Percentiles rank a stretch among this genome's conserved stretches.
Evolutionary conservation across 345 rosid genomes (phyloP).

Genomic region (Syzygium aromaticum): DNA sequence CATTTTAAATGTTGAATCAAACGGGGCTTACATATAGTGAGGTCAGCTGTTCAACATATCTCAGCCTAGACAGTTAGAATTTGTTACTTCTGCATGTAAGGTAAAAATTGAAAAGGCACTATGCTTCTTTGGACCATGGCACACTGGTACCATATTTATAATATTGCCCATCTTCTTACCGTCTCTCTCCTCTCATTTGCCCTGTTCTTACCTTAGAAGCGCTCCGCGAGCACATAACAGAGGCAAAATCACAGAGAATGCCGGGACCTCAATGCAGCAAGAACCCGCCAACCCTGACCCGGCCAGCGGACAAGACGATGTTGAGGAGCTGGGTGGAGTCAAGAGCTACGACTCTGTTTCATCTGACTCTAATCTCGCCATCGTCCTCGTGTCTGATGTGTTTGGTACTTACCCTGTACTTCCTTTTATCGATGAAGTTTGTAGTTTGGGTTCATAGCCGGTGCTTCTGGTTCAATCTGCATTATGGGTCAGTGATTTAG

Average conservation of each 20-base stretch:
- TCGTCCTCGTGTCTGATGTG: slow-evolving; percentile 55
- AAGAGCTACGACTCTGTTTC: slow-evolving; percentile 55
- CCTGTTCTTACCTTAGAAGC: neutral
- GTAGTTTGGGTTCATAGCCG: neutral
- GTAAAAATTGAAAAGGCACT: no score
- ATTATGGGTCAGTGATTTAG: neutral
- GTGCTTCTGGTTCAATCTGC: neutral
- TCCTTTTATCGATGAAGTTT: neutral
- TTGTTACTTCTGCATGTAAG: no score
- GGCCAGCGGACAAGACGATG: slow-evolving; percentile 42
- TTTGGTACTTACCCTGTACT: slow-evolving; percentile 13
- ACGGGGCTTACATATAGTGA: no score
- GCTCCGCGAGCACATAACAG: neutral
- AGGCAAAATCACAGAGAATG: slow-evolving; percentile 17
- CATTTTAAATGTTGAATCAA: no score
- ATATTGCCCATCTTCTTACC: neutral
- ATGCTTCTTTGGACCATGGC: no score
- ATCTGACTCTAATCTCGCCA: slow-evolving; percentile 37
- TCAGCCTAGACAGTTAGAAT: no score
- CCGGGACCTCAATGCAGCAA: slow-evolving; percentile 65
- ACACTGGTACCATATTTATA: no score
- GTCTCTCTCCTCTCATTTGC: neutral
- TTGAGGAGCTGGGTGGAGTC: slow-evolving; percentile 49
- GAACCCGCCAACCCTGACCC: slow-evolving; percentile 54
- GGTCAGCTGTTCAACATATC: no score